Evolutionary conservation across 2,329 filamentous ascomycete species (phyloP).

Genomic region (Madurella mycetomatis): DNA sequence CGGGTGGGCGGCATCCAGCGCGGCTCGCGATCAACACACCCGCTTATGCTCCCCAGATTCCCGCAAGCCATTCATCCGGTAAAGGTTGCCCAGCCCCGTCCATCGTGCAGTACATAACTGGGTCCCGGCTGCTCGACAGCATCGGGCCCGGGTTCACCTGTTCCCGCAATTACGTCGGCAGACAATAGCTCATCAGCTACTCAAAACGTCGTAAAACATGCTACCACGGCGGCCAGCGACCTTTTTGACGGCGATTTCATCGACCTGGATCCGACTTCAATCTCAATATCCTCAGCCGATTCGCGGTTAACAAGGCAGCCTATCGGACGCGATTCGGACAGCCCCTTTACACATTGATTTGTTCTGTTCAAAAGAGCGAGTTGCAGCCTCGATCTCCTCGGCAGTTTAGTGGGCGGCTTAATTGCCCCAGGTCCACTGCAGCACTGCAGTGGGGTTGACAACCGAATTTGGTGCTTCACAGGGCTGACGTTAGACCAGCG

Average conservation of each 20-base stretch:
- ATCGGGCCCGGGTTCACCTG: not conserved
- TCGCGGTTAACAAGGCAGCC: no score
- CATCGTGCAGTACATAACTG: not conserved
- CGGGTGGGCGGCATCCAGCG: conserved; percentile 1
- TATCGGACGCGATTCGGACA: no score
- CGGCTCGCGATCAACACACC: conserved; percentile 15
- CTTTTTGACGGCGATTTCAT: not conserved
- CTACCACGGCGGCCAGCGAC: not conserved
- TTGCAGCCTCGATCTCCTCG: no score
- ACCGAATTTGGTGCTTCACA: not conserved
- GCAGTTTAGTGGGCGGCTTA: no score
- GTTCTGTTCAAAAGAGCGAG: no score
- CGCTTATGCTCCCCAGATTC: conserved; percentile 12
- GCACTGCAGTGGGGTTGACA: not conserved
- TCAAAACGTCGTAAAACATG: not conserved
- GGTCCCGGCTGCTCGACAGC: not conserved
- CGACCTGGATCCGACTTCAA: not conserved
- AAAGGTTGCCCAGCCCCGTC: not conserved
- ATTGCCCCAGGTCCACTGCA: no score
- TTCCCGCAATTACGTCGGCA: not conserved
- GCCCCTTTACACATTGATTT: no score
- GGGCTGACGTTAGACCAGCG: not conserved
- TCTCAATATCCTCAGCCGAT: not conserved
- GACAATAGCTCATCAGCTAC: not conserved
- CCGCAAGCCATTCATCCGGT: not conserved